Conservation (phyloP, 1,284 basidiomycete genomes). For the Sporisorium scitamineum region DNA sequence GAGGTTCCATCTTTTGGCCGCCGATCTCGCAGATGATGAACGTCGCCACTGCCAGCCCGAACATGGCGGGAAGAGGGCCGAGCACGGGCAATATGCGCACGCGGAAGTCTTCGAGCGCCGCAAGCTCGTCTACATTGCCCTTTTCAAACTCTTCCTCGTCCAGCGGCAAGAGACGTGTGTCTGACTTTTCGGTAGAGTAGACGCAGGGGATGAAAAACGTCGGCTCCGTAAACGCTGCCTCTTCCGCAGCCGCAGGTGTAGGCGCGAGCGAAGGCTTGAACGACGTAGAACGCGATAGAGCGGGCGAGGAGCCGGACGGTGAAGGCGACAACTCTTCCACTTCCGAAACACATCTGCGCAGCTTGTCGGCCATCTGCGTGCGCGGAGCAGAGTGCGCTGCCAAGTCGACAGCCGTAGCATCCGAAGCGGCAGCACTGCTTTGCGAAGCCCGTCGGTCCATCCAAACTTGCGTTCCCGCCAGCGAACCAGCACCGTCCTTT, state of each 20-base stretch:
- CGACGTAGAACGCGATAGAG: slow-evolving; percentile 34
- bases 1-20: slow-evolving; percentile 61
- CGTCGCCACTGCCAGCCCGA: slow-evolving; percentile 65
- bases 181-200: slow-evolving; percentile 92
- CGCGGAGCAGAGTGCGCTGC: slow-evolving; percentile 30
- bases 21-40: slow-evolving; percentile 67
- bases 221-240: slow-evolving; percentile 18
- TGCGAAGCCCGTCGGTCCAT: slow-evolving; percentile 26
- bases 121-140: slow-evolving; percentile 89
- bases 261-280: slow-evolving; percentile 26
- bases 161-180: slow-evolving; percentile 84
- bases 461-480: slow-evolving; percentile 5
- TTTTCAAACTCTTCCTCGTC: slow-evolving; percentile 91
- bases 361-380: slow-evolving; percentile 7
- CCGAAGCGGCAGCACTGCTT: slow-evolving; percentile 42
- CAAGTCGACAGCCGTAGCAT: slow-evolving; percentile 41
- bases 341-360: slow-evolving; percentile 29
- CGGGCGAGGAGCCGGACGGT: slow-evolving; percentile 34
- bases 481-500: neutral
- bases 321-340: slow-evolving; percentile 46
- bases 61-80: slow-evolving; percentile 72
- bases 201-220: slow-evolving; percentile 72
- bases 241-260: slow-evolving; percentile 18
- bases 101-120: slow-evolving; percentile 92
- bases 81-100: slow-evolving; percentile 89